Percentiles rank a stretch among this genome's conserved stretches.
These are phyloP conservation scores for Pseudogymnoascus sp. DNA, from an alignment of 2,329 filamentous ascomycete species.

Conservation along the genomic window DNA sequence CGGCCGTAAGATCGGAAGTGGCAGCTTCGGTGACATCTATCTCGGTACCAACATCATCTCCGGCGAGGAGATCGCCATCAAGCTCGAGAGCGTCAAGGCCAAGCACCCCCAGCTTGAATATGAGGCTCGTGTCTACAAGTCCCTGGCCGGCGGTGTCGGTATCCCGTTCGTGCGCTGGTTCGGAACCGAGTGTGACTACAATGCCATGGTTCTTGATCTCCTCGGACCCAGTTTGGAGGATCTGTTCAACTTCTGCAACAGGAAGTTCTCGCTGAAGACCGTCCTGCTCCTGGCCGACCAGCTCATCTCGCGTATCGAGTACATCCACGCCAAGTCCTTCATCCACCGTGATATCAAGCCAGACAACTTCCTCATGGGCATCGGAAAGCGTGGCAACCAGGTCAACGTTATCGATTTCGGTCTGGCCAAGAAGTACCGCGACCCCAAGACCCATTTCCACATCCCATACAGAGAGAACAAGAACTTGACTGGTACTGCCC, in stretches of 20 bases:
- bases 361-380: slow-evolving; percentile 99
- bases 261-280: slow-evolving; percentile 98
- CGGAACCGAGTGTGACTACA: slow-evolving; percentile 98
- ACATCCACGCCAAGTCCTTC: slow-evolving; percentile 99
- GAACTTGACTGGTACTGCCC: slow-evolving; percentile 97
- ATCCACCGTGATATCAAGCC: slow-evolving; percentile 99
- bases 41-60: slow-evolving; percentile 99
- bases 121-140: slow-evolving; percentile 89
- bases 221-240: slow-evolving; percentile 94
- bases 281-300: slow-evolving; percentile 94
- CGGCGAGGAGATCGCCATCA: slow-evolving; percentile 98
- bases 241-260: slow-evolving; percentile 99
- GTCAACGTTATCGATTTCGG: slow-evolving; percentile 99
- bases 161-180: slow-evolving; percentile 99
- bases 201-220: slow-evolving; percentile 97
- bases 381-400: slow-evolving; percentile 98
- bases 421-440: slow-evolving; percentile 98
- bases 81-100: slow-evolving; percentile 98
- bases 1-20: slow-evolving; percentile 96
- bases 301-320: slow-evolving; percentile 97
- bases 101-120: slow-evolving; percentile 99
- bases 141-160: slow-evolving; percentile 88
- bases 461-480: slow-evolving; percentile 99
- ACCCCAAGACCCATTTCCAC: slow-evolving; percentile 99
- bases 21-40: slow-evolving; percentile 97